Evolutionary conservation across 1,284 basidiomycete genomes (phyloP).

Genomic region (Malassezia yamatoensis): DNA sequence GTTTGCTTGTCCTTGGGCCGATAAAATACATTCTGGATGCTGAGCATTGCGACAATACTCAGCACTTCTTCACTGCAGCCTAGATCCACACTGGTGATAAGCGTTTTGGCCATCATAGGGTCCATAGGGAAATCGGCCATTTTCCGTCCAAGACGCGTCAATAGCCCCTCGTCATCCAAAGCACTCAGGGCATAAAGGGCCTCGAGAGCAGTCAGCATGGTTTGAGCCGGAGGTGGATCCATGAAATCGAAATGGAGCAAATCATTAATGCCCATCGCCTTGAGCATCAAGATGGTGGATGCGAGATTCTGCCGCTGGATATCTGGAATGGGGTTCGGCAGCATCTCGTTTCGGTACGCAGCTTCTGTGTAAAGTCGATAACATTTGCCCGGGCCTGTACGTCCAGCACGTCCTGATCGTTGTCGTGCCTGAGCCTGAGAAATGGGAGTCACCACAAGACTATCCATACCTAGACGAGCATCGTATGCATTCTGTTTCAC

Average conservation of each 20-base stretch:
- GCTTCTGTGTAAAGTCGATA: conserved; percentile 96
- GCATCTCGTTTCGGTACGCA: conserved; percentile 95
- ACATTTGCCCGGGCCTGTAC: conserved; percentile 95
- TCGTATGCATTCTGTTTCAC: conserved; percentile 99
- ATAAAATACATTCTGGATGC: conserved; percentile 92
- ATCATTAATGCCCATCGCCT: conserved; percentile 98
- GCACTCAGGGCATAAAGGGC: conserved; percentile 88
- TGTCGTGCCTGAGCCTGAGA: conserved; percentile 96
- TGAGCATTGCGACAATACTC: conserved; percentile 93
- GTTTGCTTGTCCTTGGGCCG: conserved; percentile 97
- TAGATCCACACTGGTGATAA: conserved; percentile 88
- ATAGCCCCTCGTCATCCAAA: conserved; percentile 85
- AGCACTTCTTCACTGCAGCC: conserved; percentile 95
- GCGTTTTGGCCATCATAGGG: conserved; percentile 88
- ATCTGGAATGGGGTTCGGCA: conserved; percentile 93
- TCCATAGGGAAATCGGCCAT: conserved; percentile 99
- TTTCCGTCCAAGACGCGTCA: conserved; percentile 87
- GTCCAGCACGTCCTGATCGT: conserved; percentile 84
- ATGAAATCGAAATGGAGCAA: conserved; percentile 97
- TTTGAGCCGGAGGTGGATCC: conserved; percentile 94
- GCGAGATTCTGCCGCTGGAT: conserved; percentile 92
- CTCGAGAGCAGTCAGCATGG: conserved; percentile 87
- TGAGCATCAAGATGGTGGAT: conserved; percentile 83
- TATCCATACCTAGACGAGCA: conserved; percentile 94
- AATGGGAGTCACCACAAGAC: conserved; percentile 92